Percentiles rank a stretch among this genome's conserved stretches.
Evolutionary conservation across 345 rosid species (phyloP).

Genomic region (Theobroma cacao): DNA sequence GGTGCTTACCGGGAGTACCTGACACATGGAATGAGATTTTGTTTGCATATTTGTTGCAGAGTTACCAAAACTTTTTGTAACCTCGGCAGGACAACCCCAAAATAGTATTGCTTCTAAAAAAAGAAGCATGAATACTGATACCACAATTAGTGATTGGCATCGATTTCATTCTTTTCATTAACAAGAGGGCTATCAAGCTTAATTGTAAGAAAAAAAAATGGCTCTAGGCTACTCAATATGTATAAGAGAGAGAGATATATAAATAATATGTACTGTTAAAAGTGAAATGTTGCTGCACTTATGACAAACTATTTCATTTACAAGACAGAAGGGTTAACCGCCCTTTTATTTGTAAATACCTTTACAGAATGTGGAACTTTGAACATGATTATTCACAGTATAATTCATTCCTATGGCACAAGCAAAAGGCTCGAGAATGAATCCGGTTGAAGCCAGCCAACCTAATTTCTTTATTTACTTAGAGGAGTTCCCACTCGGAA

Average conservation of each 20-base stretch:
- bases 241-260: neutral
- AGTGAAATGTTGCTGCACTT: neutral
- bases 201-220: neutral
- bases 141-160: neutral
- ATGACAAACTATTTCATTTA: neutral
- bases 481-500: slow-evolving; percentile 13
- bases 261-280: neutral
- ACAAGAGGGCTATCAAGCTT: neutral
- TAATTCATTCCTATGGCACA: neutral
- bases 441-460: neutral
- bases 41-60: slow-evolving; percentile 63
- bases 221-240: neutral
- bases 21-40: slow-evolving; percentile 90
- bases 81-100: neutral
- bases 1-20: slow-evolving; percentile 96
- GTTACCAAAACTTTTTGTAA: slow-evolving; percentile 35
- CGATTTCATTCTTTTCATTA: neutral
- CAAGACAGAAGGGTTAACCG: neutral
- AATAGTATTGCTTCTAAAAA: neutral
- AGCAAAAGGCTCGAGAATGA: neutral
- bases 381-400: neutral
- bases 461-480: neutral
- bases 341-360: neutral
- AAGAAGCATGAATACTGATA: neutral
- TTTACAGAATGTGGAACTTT: neutral